Base-by-base conservation (phyloP, 345 rosid genomes). In the Murraya paniculata region DNA sequence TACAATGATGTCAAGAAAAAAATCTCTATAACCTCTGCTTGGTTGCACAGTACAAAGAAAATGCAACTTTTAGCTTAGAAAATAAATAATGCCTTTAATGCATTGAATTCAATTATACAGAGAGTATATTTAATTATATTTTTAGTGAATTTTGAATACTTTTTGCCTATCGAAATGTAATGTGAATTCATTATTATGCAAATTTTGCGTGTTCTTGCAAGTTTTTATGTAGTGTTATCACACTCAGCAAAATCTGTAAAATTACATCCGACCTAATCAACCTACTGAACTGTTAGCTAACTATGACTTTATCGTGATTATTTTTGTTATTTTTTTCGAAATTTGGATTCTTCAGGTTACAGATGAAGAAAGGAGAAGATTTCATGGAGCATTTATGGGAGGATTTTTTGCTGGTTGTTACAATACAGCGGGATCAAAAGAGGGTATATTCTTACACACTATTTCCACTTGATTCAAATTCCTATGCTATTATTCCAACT, bases 321-420 rank as follows among this genome's bases (percentile, higher is more conserved):
- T 11, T 38, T 58, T 25, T 31, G 22, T 31, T 75, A 9, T 30
- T 78, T 7, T 39, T 48, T 65, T 66, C 53, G 21, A 66, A 64
- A 77, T 64, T 81, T 18, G 6, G 9, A 53, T 68, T 81, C 19
- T 82, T 64, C 85, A 96, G 99, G 99, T 92, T 78, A 91, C 83
- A 79, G 99, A 96, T 84, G 98, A 94, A 87, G 99, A 94, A 57
- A 83, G 98, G 50, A 90, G 98, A 85, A 92, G 97, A 81, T 92
- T 96, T 82, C 98, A 96, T 84, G 99, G 99, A 71, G 99, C 99
- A 64, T 96, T 92, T 90, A 91, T 95, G 2, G 99, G 98, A 68
- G 99, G 99, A 76, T 96, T 74, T 79, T 92, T 98, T 78, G 95
- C 99, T 85, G 97, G 99, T 70, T 96, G 90, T 86, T 96, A 89